Conservation (phyloP, 1,284 basidiomycete species). For the Leucoagaricus sp. region DNA sequence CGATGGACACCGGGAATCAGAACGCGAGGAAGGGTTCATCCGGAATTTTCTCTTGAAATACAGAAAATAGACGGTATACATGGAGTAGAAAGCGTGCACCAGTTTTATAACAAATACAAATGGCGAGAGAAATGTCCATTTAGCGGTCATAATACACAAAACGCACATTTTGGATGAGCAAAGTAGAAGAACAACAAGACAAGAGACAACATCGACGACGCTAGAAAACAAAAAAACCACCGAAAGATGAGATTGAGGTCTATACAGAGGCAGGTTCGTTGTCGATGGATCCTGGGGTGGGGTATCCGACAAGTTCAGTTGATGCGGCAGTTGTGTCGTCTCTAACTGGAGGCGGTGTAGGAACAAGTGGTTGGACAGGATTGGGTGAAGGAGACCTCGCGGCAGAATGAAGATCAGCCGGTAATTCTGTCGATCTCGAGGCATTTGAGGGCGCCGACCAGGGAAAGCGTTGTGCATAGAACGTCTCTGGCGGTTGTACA, state of each 20-base stretch:
- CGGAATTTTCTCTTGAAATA: background rate
- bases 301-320: slow-evolving; percentile 34
- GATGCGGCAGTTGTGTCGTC: slow-evolving; percentile 18
- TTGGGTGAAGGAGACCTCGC: slow-evolving; percentile 9
- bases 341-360: slow-evolving; percentile 15
- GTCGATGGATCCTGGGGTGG: slow-evolving; percentile 41
- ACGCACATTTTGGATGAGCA: background rate
- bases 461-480: slow-evolving; percentile 45
- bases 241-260: slow-evolving; percentile 11
- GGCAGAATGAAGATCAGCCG: slow-evolving; percentile 2
- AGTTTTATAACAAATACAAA: slow-evolving; percentile 10
- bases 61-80: slow-evolving; percentile 7
- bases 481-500: slow-evolving; percentile 57
- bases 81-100: background rate
- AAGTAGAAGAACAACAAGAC: background rate
- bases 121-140: slow-evolving; percentile 2
- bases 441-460: slow-evolving; percentile 18
- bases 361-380: background rate
- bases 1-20: background rate
- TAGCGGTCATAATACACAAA: slow-evolving; percentile 1
- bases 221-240: slow-evolving; percentile 6
- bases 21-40: background rate
- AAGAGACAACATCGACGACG: background rate
- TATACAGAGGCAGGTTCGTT: slow-evolving; percentile 34
- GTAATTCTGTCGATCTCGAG: slow-evolving; percentile 14